Evolutionary conservation across 2,329 filamentous ascomycete species (phyloP), one percentile per base, ranked within the genome.

Genomic region (Monosporascus sp.): DNA sequence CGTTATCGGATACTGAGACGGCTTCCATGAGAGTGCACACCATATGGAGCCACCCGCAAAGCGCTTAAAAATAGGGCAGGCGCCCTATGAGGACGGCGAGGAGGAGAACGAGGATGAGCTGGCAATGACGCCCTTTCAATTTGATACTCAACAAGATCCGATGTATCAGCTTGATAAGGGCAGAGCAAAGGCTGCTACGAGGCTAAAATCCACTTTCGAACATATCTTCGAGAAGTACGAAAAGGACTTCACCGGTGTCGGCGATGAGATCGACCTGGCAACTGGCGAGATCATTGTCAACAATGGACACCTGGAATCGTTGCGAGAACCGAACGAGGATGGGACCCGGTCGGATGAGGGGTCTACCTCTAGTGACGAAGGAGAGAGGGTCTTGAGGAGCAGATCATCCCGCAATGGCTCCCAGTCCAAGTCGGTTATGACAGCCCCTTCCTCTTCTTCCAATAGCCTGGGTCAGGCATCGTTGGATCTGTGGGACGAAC

Each of bases 201-300:
- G 84, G 54, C 80, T 96, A 41, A 93, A 94, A 68, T 86, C 84
- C n/a, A 85, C 85, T 5, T 94, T 96, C 68, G 91, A 96, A 66
- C 77, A 82, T 52, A 96, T 97, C 52, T 96, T 96, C 67, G 82
- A 87, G 56, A 97, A 96, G 69, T 97, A 96, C 68, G 85, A 80
- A 51, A 85, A 79, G 58, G 88, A 97, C 67, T 96, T 96, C 64
- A 84, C 85, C 2, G 88, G 86, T 5, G 79, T 93, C 49, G 91
- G 87, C 51, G 93, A 97, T 69, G 91, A 96, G 72, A 91, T 97
- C 63, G 90, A 97, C 69, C 76, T 96, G 53, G 76, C 78, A 49
- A 93, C 89, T 0, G 91, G 90, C 51, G 78, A 89, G 54, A 85
- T 97, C 47, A 79, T 96, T n/a, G 85, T 97, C 52, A 81, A 97